Conservation (phyloP, 2,329 filamentous ascomycete species). For the Didymella pinodella region DNA sequence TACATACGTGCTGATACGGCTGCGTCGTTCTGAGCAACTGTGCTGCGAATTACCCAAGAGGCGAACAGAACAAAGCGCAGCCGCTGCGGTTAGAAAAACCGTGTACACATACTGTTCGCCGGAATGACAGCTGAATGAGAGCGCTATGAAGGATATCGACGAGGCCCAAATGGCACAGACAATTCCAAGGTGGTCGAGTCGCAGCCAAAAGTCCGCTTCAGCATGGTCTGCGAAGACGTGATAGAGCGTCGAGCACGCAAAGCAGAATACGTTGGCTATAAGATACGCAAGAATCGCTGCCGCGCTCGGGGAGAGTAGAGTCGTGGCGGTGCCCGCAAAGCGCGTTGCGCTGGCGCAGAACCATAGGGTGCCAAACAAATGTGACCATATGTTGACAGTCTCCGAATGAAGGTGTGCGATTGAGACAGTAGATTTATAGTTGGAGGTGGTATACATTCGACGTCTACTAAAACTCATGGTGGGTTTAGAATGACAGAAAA, state of each 20-base stretch:
- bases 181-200: conserved; percentile 20
- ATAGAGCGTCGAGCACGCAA: conserved; percentile 22
- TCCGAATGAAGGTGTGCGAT: not conserved
- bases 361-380: not conserved
- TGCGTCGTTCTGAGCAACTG: not conserved
- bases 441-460: not conserved
- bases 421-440: not conserved
- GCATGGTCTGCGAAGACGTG: conserved; percentile 20
- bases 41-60: not conserved
- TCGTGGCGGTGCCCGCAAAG: not conserved
- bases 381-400: not conserved
- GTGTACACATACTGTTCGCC: not conserved
- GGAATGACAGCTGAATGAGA: not conserved
- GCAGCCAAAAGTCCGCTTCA: conserved; percentile 12
- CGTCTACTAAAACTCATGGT: not conserved
- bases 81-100: not conserved
- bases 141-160: conserved; percentile 18
- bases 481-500: not conserved
- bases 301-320: not conserved
- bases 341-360: not conserved
- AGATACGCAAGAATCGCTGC: conserved; percentile 3
- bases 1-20: not conserved
- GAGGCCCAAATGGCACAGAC: conserved; percentile 19
- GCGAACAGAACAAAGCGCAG: not conserved
- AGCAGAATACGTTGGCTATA: conserved; percentile 16